phyloP scores from a whole-genome alignment of 2,329 filamentous ascomycete genomes.

The Monosporascus sp. region DNA sequence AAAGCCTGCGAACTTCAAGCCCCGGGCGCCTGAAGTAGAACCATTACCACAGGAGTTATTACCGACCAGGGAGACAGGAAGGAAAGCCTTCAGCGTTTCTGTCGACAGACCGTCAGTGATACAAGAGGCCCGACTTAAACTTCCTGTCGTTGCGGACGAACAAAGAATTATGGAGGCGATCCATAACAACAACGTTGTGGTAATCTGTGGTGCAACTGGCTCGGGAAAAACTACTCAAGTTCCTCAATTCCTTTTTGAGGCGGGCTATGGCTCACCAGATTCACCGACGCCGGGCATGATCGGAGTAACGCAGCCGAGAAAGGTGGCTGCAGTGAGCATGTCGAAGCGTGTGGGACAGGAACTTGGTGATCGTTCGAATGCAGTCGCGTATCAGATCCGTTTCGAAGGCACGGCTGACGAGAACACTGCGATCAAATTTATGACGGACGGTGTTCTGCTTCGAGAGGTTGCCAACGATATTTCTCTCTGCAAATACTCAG shows the following conservation, averaged over 20 bases:
- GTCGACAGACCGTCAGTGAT: conserved; percentile 68
- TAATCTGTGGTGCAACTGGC: conserved; percentile 91
- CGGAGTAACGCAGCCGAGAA: conserved; percentile 87
- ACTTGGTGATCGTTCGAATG: conserved; percentile 68
- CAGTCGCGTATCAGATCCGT: conserved; percentile 88
- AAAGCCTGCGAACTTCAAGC: conserved; percentile 57
- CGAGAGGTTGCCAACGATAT: conserved; percentile 90
- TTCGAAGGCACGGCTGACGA: conserved; percentile 80
- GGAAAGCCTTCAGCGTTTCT: conserved; percentile 72
- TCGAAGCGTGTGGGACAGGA: conserved; percentile 86
- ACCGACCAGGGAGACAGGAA: conserved; percentile 51
- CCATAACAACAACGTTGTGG: conserved; percentile 81
- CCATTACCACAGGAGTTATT: conserved; percentile 63
- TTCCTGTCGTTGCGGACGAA: conserved; percentile 91
- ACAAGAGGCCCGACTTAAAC: conserved; percentile 68
- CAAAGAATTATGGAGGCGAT: conserved; percentile 98
- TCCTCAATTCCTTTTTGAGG: conserved; percentile 92
- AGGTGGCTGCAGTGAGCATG: conserved; percentile 96
- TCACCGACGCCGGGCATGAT: conserved; percentile 87
- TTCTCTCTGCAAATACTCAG: conserved; percentile 81
- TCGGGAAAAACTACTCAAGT: conserved; percentile 98
- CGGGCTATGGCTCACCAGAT: conserved; percentile 75
- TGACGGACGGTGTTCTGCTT: conserved; percentile 95
- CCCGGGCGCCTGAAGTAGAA: conserved; percentile 64
- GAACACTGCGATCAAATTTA: conserved; percentile 92